Evolutionary conservation across 1,284 basidiomycete genomes (phyloP), one percentile per base, ranked within the genome.

Genomic region (Rhodotorula glutinis): DNA sequence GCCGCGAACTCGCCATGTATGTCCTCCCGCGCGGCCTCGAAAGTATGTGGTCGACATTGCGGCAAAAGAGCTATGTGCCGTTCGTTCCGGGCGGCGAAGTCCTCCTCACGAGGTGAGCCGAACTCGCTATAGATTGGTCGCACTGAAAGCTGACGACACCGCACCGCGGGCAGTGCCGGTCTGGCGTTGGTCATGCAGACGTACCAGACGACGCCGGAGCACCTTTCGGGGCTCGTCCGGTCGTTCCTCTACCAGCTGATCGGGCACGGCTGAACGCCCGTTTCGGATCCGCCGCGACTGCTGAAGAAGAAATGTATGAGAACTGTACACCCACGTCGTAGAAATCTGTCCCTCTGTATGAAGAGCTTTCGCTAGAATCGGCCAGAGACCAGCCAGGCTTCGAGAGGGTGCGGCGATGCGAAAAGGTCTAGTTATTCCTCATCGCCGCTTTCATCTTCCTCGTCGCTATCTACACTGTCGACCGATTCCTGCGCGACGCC

Each of bases 1-100:
- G 91, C 19, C 86, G 85, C 4, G 92, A 95, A 79, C 80, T 95
- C 70, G 92, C 94, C 38, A 94, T 96, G 88, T 98, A 97, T 78
- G 92, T 93, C 5, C 58, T 73, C 41, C 72, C 72, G 16, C 49
- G 70, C 11, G 66, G 65, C 2, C 57, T 95, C 53, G 92, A 95
- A 80, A 89, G 89, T 63, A 86, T 86, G 17, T 98, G 94, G 93
- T 83, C 87, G 2, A 85, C 88, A 73, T 86, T 88, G 21, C 79
- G 90, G 52, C 87, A 88, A 23, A 86, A 87, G 70, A 88, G 90
- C 1, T 86, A 85, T 79, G 87, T 94, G 29, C 88, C 90, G 5
- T 80, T 81, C 60, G 82, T 84, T 2, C 84, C 79, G 78, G 85
- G 79, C 83, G 91, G 76, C 82, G 91, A 76, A 83, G 86, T 78